A percentile compares a stretch with the other conserved stretches of the same genome.
Evolutionary conservation across 768 basidiomycete genomes (phyloP).

Genomic region (Amanita molliuscula): DNA sequence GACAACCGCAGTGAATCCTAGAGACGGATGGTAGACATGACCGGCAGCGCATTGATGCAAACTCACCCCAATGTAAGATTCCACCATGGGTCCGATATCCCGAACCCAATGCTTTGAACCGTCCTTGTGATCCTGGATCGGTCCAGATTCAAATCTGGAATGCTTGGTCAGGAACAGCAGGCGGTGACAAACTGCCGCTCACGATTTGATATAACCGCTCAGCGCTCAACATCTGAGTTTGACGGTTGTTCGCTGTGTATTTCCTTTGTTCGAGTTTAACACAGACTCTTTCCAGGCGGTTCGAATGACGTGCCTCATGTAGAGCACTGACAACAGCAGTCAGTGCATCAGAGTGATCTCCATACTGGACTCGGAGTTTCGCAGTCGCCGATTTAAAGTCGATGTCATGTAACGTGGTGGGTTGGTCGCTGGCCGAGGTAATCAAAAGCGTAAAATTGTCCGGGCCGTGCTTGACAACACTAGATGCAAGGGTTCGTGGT

Average conservation of each 20-base stretch:
- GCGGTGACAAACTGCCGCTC: conserved; percentile 12
- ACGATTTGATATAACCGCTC: conserved; percentile 73
- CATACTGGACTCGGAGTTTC: conserved; percentile 59
- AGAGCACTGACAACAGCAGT: conserved; percentile 45
- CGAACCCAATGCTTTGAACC: conserved; percentile 78
- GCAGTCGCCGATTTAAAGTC: conserved; percentile 29
- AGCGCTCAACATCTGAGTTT: conserved; percentile 69
- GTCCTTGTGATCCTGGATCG: conserved; percentile 69
- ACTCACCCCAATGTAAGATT: conserved; percentile 70
- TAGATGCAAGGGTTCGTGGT: conserved; percentile 15
- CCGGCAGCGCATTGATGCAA: neutral
- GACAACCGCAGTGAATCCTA: conserved; percentile 83
- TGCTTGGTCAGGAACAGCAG: neutral
- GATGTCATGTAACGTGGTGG: conserved; percentile 33
- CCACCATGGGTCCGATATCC: conserved; percentile 80
- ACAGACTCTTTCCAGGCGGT: neutral
- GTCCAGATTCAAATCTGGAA: conserved; percentile 64
- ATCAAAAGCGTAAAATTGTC: conserved; percentile 61
- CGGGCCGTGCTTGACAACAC: conserved; percentile 60
- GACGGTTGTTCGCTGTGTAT: conserved; percentile 63
- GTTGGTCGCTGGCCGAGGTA: conserved; percentile 49
- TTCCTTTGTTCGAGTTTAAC: conserved; percentile 35
- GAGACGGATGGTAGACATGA: conserved; percentile 5
- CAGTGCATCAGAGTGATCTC: conserved; percentile 59
- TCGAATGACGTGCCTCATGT: conserved; percentile 32